Evolutionary conservation across 345 rosid species (phyloP), one percentile per base, ranked within the genome.

Genomic region (Jatropha curcas): DNA sequence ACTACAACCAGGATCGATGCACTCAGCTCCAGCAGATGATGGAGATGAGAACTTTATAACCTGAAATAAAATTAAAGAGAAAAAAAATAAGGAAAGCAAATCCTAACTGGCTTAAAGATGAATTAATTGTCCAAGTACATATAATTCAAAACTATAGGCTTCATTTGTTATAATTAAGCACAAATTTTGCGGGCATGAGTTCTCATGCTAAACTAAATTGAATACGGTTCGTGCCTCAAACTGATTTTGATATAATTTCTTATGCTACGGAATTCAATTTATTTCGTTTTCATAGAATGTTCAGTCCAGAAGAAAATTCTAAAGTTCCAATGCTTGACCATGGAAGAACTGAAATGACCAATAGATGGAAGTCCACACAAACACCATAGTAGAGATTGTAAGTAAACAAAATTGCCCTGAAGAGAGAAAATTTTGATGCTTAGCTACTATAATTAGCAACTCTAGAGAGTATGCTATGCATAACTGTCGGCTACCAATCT

Each of bases 21-120:
- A 90, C 76, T 83, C 87, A 5, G 97, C 97, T 69, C 95, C 97
- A 60, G 97, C 98, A 68, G 97, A 94, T 67, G 88, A 84, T 14
- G 88, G 88, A 16, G 97, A 88, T 0, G 92, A 88, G 79, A 85
- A 94, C 56, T 79, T 71, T 70, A 94, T 94, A 34, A 84, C 88
- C 98, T 94, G 86, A 80, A 53, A n/a, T n/a, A n/a, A n/a, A 28
- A 59, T 27, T 8, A 11, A 59, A 41, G 13, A 41, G 8, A 41
- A 41, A 41, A 10, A 48, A 48, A 16, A 48, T 3, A 16, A 48
- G 7, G 7, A 27, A 17, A 4, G 27, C 14, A 48, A 31, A 30
- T n/a, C 7, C 19, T 17, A 63, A 43, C 16, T 10, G 37, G 52
- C 22, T 57, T 50, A 53, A 65, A 74, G 3, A 39, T 51, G 5